These are phyloP conservation scores for Cenchrus purpureus DNA, from an alignment of 176 grass and related monocot species.

Conservation along the genomic window DNA sequence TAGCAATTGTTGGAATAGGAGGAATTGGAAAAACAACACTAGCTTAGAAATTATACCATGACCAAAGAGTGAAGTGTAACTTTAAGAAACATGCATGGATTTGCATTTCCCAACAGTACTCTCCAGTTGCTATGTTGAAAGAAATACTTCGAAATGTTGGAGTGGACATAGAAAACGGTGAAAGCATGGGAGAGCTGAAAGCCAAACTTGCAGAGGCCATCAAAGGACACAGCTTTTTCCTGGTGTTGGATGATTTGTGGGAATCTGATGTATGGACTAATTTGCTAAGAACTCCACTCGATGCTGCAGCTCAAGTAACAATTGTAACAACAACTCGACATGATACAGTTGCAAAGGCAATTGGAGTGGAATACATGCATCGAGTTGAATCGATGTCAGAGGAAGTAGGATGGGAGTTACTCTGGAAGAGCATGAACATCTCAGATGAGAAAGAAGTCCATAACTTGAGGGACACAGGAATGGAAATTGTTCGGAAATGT, in stretches of 20 bases:
- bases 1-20: conserved; percentile 36
- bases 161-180: too few relatives aligned
- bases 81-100: conserved; percentile 38
- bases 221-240: conserved; percentile 2
- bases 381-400: conserved; percentile 24
- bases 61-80: neutral
- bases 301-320: neutral
- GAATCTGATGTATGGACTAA: too few relatives aligned
- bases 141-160: neutral
- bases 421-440: neutral
- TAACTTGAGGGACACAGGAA: neutral
- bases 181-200: too few relatives aligned
- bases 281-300: neutral
- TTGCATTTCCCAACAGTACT: conserved; percentile 43
- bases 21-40: neutral
- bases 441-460: neutral
- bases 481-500: neutral
- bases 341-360: neutral
- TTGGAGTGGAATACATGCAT: conserved; percentile 12
- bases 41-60: conserved; percentile 39
- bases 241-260: conserved; percentile 44
- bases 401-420: conserved; percentile 25
- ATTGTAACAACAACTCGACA: neutral
- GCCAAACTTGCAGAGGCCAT: neutral
- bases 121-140: conserved; percentile 8